phyloP scores from a whole-genome alignment of 164 flowering plant genomes.

The Paratinospora sagittata region DNA sequence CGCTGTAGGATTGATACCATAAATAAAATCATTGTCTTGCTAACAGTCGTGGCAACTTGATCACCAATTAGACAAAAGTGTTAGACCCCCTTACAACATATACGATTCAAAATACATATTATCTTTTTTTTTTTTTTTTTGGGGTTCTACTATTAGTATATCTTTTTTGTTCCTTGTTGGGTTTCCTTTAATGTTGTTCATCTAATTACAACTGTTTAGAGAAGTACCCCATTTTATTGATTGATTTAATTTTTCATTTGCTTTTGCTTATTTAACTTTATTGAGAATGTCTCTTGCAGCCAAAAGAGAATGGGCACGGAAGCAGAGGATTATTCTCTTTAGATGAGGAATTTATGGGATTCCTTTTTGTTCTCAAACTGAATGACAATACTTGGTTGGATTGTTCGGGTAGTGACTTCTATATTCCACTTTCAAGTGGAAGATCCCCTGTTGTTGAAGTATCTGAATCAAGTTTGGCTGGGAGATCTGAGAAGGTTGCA shows the following conservation, averaged over 20 bases:
- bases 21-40: not conserved
- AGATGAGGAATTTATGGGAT: constrained; percentile 47
- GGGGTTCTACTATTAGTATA: not conserved
- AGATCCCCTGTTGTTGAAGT: constrained; percentile 9
- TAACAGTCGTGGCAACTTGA: not conserved
- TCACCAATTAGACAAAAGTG: not conserved
- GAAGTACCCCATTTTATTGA: not conserved
- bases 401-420: constrained; percentile 63
- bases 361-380: constrained; percentile 84
- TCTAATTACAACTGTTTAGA: constrained; percentile 1
- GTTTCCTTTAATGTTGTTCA: not conserved
- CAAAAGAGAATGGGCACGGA: constrained; percentile 53
- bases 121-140: not conserved
- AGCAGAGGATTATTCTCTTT: constrained; percentile 53
- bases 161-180: not conserved
- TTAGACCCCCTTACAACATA: not conserved
- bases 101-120: not conserved
- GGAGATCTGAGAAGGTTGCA: constrained; percentile 23
- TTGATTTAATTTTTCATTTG: not conserved
- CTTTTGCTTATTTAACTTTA: not conserved
- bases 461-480: constrained; percentile 13
- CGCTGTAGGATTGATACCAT: not conserved
- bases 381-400: constrained; percentile 70
- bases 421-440: constrained; percentile 54
- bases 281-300: constrained; percentile 38